phyloP scores from a whole-genome alignment of 2,329 filamentous ascomycete genomes.

The Botrytis medusae region DNA sequence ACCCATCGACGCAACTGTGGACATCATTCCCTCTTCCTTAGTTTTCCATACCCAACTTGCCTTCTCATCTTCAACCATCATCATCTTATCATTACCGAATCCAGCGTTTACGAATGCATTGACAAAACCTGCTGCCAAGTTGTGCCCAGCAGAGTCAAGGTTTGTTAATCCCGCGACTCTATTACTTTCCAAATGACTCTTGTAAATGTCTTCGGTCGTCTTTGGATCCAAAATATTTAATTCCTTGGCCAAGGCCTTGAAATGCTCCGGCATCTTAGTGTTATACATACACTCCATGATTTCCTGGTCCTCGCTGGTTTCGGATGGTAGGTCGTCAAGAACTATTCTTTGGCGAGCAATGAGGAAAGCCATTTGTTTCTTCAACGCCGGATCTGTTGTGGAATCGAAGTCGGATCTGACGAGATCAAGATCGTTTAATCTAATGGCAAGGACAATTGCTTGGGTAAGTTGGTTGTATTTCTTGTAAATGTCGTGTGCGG shows the following conservation, averaged over 20 bases:
- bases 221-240: constrained; percentile 96
- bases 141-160: constrained; percentile 92
- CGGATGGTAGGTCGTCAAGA: constrained; percentile 65
- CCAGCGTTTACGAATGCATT: constrained; percentile 97
- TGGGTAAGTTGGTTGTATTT: constrained; percentile 90
- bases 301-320: constrained; percentile 68
- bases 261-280: constrained; percentile 83
- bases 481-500: constrained; percentile 91
- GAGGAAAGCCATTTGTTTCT: constrained; percentile 92
- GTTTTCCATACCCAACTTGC: constrained; percentile 99
- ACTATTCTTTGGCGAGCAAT: constrained; percentile 89
- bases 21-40: constrained; percentile 97
- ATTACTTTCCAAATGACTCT: constrained; percentile 95
- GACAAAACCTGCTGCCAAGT: constrained; percentile 92
- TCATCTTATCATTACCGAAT: constrained; percentile 95
- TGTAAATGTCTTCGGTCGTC: constrained; percentile 98
- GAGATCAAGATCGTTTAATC: constrained; percentile 81
- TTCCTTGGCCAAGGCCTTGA: constrained; percentile 91
- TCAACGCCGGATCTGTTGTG: constrained; percentile 76
- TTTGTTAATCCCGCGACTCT: constrained; percentile 91
- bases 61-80: constrained; percentile 87
- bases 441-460: constrained; percentile 90
- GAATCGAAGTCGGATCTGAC: constrained; percentile 81
- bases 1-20: constrained; percentile 89
- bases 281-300: constrained; percentile 85